Conservation (phyloP, 164 flowering plant species). For the Magnolia officinalis region DNA sequence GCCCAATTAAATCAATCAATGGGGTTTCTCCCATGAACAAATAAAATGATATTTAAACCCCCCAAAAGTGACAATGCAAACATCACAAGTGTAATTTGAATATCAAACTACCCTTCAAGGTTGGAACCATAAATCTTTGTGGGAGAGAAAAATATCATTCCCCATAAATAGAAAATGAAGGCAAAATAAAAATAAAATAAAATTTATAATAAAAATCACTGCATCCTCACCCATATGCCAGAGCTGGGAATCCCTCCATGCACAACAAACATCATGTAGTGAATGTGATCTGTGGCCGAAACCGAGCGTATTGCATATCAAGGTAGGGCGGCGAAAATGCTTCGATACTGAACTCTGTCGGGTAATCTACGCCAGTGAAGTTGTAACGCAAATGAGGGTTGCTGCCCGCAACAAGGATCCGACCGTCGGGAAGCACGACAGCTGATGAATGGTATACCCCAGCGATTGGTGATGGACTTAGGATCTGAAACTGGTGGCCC, state of each 20-base stretch:
- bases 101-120: too few relatives aligned
- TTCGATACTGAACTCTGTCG: slow-evolving; percentile 80
- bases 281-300: slow-evolving; percentile 49
- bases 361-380: slow-evolving; percentile 43
- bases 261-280: slow-evolving; percentile 72
- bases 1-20: too few relatives aligned
- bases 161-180: not conserved
- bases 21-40: too few relatives aligned
- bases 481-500: slow-evolving; percentile 37
- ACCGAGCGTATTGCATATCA: slow-evolving; percentile 10
- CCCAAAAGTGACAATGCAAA: too few relatives aligned
- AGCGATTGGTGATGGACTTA: slow-evolving; percentile 42
- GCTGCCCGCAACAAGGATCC: slow-evolving; percentile 84
- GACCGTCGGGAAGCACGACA: slow-evolving; percentile 59
- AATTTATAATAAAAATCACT: slow-evolving; percentile 10
- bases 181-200: not conserved
- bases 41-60: too few relatives aligned
- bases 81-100: too few relatives aligned
- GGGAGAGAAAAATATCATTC: too few relatives aligned
- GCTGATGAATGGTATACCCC: slow-evolving; percentile 87
- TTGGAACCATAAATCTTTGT: too few relatives aligned
- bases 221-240: slow-evolving; percentile 59
- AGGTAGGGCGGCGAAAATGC: slow-evolving; percentile 62
- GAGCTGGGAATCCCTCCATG: slow-evolving; percentile 60
- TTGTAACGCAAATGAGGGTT: slow-evolving; percentile 68